A percentile compares a stretch with the other conserved stretches of the same genome.
These are phyloP conservation scores for Evernia prunastri DNA, from an alignment of 495 filamentous ascomycete species.

Conservation along the genomic window DNA sequence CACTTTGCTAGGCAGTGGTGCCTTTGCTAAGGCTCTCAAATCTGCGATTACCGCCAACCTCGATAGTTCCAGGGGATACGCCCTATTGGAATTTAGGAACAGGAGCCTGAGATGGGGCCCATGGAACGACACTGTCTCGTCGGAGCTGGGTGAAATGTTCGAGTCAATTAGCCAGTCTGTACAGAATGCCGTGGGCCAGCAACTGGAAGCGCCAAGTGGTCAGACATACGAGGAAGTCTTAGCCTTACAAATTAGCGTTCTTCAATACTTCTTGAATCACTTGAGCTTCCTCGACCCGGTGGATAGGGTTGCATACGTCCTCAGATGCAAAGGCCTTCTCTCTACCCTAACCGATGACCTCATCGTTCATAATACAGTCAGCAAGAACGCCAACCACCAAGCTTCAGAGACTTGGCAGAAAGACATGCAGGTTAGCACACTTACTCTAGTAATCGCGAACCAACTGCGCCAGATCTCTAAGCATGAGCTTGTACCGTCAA, in stretches of 20 bases:
- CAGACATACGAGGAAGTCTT: background rate
- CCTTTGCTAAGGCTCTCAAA: conserved; percentile 49
- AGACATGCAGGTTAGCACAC: conserved; percentile 29
- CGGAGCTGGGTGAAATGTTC: conserved; percentile 56
- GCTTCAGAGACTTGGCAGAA: conserved; percentile 20
- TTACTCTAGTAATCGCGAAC: conserved; percentile 38
- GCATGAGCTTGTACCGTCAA: conserved; percentile 33
- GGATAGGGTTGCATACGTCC: conserved; percentile 40
- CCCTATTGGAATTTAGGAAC: conserved; percentile 42
- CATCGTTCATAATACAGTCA: conserved; percentile 13
- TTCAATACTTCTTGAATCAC: conserved; percentile 43
- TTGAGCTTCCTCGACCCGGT: conserved; percentile 50
- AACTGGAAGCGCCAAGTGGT: background rate
- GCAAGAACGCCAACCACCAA: background rate
- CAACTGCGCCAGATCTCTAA: conserved; percentile 39
- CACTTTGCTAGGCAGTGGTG: conserved; percentile 70
- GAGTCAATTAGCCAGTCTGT: conserved; percentile 43
- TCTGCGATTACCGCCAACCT: conserved; percentile 28
- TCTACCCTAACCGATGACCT: conserved; percentile 31
- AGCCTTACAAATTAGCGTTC: conserved; percentile 33
- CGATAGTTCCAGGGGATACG: conserved; percentile 32
- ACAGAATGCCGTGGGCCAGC: background rate
- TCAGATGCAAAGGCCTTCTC: conserved; percentile 31
- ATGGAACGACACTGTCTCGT: conserved; percentile 65
- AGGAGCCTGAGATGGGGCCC: conserved; percentile 53